A percentile compares a stretch with the other conserved stretches of the same genome.
phyloP scores from a whole-genome alignment of 176 grass and related monocot genomes.

The Oryza coarctata region DNA sequence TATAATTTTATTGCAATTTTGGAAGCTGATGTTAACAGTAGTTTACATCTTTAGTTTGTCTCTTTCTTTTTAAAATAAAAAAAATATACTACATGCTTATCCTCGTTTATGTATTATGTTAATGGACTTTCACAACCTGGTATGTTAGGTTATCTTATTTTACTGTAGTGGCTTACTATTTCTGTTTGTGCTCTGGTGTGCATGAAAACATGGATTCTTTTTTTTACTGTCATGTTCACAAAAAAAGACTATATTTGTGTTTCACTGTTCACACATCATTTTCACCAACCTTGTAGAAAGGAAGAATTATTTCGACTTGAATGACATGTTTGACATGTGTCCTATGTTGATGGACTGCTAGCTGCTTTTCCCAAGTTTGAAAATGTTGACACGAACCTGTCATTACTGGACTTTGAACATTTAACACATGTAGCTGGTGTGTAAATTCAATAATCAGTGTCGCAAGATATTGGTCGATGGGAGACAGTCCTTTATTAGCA shows the following conservation, averaged over 20 bases:
- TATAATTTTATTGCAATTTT: background rate
- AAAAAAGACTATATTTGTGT: background rate
- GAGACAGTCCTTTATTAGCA: background rate
- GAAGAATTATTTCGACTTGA: background rate
- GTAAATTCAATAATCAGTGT: background rate
- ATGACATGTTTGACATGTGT: background rate
- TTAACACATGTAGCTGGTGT: background rate
- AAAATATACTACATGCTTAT: background rate
- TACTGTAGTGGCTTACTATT: background rate
- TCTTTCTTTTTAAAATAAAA: background rate
- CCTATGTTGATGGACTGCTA: background rate
- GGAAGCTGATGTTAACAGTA: background rate
- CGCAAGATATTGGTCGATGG: background rate
- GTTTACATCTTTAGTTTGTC: background rate
- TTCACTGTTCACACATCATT: background rate
- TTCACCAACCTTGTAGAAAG: background rate
- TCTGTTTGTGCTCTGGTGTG: background rate
- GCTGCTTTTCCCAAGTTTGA: background rate
- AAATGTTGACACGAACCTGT: background rate
- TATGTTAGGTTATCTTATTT: conserved; percentile 2
- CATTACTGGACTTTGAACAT: background rate
- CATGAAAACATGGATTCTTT: background rate
- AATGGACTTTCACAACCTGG: background rate
- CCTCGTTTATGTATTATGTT: background rate
- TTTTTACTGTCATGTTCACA: background rate